Base-by-base conservation (phyloP, 179 eudicot species). In the Silene vulgaris region DNA sequence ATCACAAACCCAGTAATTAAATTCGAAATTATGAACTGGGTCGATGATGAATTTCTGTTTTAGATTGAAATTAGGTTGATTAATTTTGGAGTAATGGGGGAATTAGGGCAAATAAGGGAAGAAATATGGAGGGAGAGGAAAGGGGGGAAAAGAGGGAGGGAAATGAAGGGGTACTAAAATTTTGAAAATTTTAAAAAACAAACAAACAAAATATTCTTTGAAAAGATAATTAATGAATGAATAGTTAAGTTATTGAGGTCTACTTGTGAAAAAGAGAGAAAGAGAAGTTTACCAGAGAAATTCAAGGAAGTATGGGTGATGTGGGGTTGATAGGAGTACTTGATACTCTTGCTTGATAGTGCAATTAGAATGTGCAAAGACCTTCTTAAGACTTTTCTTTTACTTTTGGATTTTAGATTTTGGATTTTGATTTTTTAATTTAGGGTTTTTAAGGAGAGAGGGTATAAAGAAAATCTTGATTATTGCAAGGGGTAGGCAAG, bases 201-300 rank as follows among this genome's bases (percentile, higher is more conserved):
- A 8, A 9, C 17, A 37, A 40, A 61, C 6, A 23, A 69, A 35
- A n/a, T 67, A 32, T 32, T 67, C 71, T 67, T 54, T 2, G 14
- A 20, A 76, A 54, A 60, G 29, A 12, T 30, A 65, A 64, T 26
- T 14, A 66, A 30, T 45, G 52, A 45, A 45, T 45, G 52, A 45
- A 45, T 45, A 45, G 52, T 45, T 45, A 45, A 32, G 45, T 64
- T 64, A 64, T 28, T 2, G 1, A 45, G 68, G 50, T 35, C n/a
- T 35, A 68, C 13, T 68, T 68, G 68, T 30, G 30, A 32, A 30
- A 12, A 21, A 61, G n/a, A 57, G 77, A 73, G 61, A 40, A 40
- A 65, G 67, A 71, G 60, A 78, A 35, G 73, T 77, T 26, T 78
- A 78, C 80, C 80, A 73, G 80, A 73, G 73, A 66, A 73, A 54